Percentiles rank a stretch among this genome's conserved stretches.
Conservation (phyloP, 108 stramenopile genomes). For the Pseudonitzschia multiseries region DNA sequence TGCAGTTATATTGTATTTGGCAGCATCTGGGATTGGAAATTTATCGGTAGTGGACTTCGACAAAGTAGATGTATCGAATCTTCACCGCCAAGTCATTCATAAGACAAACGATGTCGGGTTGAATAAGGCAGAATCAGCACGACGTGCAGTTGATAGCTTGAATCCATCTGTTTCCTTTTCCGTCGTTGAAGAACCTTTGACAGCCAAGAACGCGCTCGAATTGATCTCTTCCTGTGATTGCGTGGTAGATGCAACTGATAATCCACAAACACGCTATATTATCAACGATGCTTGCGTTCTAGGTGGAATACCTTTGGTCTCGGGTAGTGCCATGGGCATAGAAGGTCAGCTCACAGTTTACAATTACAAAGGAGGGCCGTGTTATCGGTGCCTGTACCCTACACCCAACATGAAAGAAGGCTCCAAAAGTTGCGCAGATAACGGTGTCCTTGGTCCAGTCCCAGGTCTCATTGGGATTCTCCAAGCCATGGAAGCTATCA, state of each 20-base stretch:
- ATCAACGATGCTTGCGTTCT: conserved; percentile 95
- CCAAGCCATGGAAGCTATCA: conserved; percentile 90
- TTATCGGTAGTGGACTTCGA: conserved; percentile 94
- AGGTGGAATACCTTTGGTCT: conserved; percentile 67
- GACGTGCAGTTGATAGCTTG: conserved; percentile 50
- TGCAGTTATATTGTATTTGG: conserved; percentile 68
- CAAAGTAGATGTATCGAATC: conserved; percentile 89
- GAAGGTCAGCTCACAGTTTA: conserved; percentile 89
- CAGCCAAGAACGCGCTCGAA: conserved; percentile 58
- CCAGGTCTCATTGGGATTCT: conserved; percentile 93
- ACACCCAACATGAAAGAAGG: conserved; percentile 62
- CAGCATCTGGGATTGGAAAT: conserved; percentile 74
- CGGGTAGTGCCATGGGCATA: conserved; percentile 87
- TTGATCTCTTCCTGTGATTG: conserved; percentile 67
- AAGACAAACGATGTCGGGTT: conserved; percentile 60
- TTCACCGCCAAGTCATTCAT: conserved; percentile 97
- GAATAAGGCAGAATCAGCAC: conserved; percentile 82
- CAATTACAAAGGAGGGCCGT: conserved; percentile 60
- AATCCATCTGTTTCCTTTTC: conserved; percentile 69
- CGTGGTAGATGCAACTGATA: conserved; percentile 95
- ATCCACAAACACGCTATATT: conserved; percentile 94
- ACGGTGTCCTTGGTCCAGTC: conserved; percentile 86
- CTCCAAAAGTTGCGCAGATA: conserved; percentile 78
- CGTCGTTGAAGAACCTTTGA: conserved; percentile 33
- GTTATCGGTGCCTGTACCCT: conserved; percentile 90